These are phyloP conservation scores for Heritiera fomes DNA, from an alignment of 345 rosid species.

Conservation along the genomic window DNA sequence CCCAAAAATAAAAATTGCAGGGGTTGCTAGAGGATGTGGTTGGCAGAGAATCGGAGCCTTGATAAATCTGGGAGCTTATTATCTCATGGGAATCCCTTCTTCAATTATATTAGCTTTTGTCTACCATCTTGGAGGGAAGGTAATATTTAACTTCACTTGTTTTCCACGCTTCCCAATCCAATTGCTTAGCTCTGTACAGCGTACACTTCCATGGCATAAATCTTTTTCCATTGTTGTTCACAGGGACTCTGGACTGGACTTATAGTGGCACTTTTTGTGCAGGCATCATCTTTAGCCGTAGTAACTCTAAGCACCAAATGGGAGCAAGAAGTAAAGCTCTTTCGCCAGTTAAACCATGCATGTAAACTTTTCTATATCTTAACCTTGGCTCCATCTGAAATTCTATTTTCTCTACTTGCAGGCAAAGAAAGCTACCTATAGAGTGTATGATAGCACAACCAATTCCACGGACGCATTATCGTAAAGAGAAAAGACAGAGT, in stretches of 20 bases:
- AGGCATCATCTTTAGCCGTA: slow-evolving; percentile 39
- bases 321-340: slow-evolving; percentile 53
- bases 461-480: not conserved
- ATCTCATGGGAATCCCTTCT: slow-evolving; percentile 52
- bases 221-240: not conserved
- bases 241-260: slow-evolving; percentile 75
- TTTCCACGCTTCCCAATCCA: not conserved
- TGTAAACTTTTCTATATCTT: too few species aligned
- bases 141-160: not conserved
- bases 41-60: slow-evolving; percentile 62
- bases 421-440: not conserved
- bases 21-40: slow-evolving; percentile 61
- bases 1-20: slow-evolving; percentile 15
- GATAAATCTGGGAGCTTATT: slow-evolving; percentile 56
- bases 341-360: not conserved
- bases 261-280: slow-evolving; percentile 49
- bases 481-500: too few species aligned
- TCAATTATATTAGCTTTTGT: slow-evolving; percentile 46
- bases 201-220: not conserved
- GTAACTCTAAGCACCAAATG: slow-evolving; percentile 54
- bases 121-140: slow-evolving; percentile 47
- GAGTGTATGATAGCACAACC: not conserved
- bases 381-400: not conserved
- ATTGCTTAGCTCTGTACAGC: not conserved
- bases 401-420: not conserved